These are phyloP conservation scores for Trypanosoma theileri DNA, from an alignment of 208 protist species.

Conservation along the genomic window DNA sequence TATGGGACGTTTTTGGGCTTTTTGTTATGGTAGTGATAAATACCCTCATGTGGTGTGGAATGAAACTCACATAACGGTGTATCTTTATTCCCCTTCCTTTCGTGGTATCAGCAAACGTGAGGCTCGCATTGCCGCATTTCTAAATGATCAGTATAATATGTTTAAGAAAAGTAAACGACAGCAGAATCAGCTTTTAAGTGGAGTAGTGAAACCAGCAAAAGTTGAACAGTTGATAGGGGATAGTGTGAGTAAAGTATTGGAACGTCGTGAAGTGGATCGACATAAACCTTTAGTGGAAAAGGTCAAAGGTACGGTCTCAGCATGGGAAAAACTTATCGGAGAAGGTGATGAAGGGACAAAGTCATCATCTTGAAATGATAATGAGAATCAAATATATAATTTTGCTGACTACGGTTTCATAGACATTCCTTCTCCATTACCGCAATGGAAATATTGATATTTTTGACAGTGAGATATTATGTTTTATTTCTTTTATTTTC, in stretches of 20 bases:
- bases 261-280: constrained; percentile 43
- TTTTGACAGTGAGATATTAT: no score
- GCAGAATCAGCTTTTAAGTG: constrained; percentile 37
- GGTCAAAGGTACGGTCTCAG: constrained; percentile 20
- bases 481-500: no score
- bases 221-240: constrained; percentile 56
- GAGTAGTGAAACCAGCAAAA: constrained; percentile 31
- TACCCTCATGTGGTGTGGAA: constrained; percentile 76
- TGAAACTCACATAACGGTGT: constrained; percentile 56
- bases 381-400: not conserved
- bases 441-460: no score
- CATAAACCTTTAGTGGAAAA: constrained; percentile 45
- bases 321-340: constrained; percentile 43
- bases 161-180: constrained; percentile 70
- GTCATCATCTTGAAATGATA: not conserved
- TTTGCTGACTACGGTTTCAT: not conserved
- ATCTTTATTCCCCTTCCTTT: constrained; percentile 83
- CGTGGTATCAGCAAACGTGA: constrained; percentile 79
- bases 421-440: no score
- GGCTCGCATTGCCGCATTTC: constrained; percentile 77
- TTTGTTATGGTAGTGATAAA: constrained; percentile 85
- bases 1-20: constrained; percentile 82
- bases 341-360: not conserved
- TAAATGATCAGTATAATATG: constrained; percentile 90
- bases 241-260: constrained; percentile 30